Conservation (phyloP, 75 land plant genomes). For the Isoetes taiwanensis region DNA sequence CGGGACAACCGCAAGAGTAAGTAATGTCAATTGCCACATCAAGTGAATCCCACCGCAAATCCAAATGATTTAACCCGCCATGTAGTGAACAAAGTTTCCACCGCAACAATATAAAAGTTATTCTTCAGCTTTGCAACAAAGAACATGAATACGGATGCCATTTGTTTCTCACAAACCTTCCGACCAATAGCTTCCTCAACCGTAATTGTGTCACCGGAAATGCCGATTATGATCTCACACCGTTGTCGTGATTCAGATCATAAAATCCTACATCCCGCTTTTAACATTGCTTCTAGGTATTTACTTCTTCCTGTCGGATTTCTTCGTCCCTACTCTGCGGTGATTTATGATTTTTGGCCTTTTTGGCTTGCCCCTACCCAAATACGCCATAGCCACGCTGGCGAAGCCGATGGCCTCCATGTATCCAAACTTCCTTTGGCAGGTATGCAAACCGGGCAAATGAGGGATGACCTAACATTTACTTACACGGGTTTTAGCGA, state of each 20-base stretch:
- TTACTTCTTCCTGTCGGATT: no score
- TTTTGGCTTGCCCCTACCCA: no score
- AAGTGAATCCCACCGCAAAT: constrained; percentile 45
- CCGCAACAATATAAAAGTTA: no score
- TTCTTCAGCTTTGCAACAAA: no score
- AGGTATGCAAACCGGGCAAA: no score
- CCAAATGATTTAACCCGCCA: constrained; percentile 47
- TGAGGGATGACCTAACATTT: no score
- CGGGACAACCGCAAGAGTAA: constrained; percentile 58
- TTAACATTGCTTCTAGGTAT: constrained; percentile 32
- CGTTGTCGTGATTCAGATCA: constrained; percentile 40
- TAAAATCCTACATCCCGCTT: constrained; percentile 49
- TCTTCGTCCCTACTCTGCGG: no score
- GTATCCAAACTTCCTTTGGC: no score
- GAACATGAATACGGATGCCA: background rate
- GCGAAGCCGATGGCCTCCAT: no score
- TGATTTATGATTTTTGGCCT: no score
- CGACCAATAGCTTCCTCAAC: constrained; percentile 68
- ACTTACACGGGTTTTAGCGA: no score
- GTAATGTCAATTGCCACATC: constrained; percentile 56
- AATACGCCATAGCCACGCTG: no score
- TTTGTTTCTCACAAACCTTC: constrained; percentile 24
- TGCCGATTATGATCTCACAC: constrained; percentile 38
- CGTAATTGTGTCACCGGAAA: constrained; percentile 39
- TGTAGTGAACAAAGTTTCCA: constrained; percentile 37